Conservation (phyloP, 129 eudicot genomes). For the Tanacetum coccineum region DNA sequence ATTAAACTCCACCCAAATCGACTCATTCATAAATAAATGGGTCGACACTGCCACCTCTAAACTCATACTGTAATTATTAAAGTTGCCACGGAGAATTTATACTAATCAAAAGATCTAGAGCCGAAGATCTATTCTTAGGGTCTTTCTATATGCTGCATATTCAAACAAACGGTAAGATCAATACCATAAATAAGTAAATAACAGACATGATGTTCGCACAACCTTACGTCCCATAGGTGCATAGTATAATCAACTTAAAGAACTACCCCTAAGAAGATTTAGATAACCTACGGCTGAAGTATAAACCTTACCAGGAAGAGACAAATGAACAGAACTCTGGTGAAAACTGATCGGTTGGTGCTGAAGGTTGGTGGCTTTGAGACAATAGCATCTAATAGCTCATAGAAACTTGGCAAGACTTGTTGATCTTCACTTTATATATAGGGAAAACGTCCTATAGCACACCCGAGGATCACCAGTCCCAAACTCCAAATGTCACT, state of each 20-base stretch:
- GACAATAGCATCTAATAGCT: conserved; percentile 88
- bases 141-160: conserved; percentile 83
- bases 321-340: conserved; percentile 96
- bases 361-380: conserved; percentile 83
- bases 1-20: not conserved
- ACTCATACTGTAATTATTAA: not conserved
- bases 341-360: conserved; percentile 96
- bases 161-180: conserved; percentile 1
- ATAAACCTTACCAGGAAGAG: conserved; percentile 63
- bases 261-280: too few relatives aligned
- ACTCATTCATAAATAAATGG: not conserved
- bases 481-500: conserved; percentile 99
- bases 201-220: too few relatives aligned
- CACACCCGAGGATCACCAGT: conserved; percentile 90
- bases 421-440: conserved; percentile 85
- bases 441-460: conserved; percentile 91
- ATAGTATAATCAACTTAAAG: too few relatives aligned
- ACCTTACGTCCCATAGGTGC: too few relatives aligned
- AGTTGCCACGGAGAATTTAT: not conserved
- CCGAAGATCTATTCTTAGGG: conserved; percentile 68
- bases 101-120: conserved; percentile 84
- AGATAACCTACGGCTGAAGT: too few relatives aligned
- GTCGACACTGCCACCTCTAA: not conserved
- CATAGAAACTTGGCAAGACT: conserved; percentile 80
- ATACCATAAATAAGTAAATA: too few relatives aligned